A percentile compares a stretch with the other conserved stretches of the same genome.
Conservation (phyloP, 441 rosid genomes). For the Arabidopsis hybrid region DNA sequence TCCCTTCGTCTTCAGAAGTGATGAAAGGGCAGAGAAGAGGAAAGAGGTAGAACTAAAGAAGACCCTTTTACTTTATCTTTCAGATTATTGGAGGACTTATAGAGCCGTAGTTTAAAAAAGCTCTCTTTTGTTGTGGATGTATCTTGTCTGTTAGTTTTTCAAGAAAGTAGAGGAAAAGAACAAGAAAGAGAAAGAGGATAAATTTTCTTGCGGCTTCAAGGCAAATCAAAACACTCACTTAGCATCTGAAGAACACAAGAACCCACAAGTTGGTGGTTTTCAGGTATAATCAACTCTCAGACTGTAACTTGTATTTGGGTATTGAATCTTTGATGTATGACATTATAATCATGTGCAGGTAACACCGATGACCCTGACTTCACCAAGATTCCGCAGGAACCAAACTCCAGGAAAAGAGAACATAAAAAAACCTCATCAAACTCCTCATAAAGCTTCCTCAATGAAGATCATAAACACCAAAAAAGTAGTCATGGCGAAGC, state of each 20-base stretch:
- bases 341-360: slow-evolving; percentile 32
- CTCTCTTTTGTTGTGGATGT: slow-evolving; percentile 25
- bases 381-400: slow-evolving; percentile 38
- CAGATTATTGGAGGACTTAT: slow-evolving; percentile 4
- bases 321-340: slow-evolving; percentile 13
- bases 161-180: slow-evolving; percentile 75
- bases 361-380: slow-evolving; percentile 23
- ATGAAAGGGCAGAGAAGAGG: slow-evolving; percentile 82
- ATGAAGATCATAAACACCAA: not conserved
- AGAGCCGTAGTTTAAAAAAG: slow-evolving; percentile 6
- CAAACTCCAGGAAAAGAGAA: slow-evolving; percentile 32
- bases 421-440: not conserved
- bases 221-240: slow-evolving; percentile 21
- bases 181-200: slow-evolving; percentile 50
- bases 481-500: slow-evolving; percentile 28
- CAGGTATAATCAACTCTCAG: slow-evolving; percentile 27
- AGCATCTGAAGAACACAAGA: slow-evolving; percentile 21
- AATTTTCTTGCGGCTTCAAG: slow-evolving; percentile 32
- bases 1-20: slow-evolving; percentile 86
- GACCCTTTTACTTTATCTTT: slow-evolving; percentile 16
- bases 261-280: slow-evolving; percentile 18
- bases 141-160: slow-evolving; percentile 53
- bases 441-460: slow-evolving; percentile 32
- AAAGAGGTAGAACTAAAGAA: slow-evolving; percentile 68
- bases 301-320: not conserved